These are phyloP conservation scores for Acacia melanoxylon DNA, from an alignment of 306 rosid genomes.

Conservation along the genomic window DNA sequence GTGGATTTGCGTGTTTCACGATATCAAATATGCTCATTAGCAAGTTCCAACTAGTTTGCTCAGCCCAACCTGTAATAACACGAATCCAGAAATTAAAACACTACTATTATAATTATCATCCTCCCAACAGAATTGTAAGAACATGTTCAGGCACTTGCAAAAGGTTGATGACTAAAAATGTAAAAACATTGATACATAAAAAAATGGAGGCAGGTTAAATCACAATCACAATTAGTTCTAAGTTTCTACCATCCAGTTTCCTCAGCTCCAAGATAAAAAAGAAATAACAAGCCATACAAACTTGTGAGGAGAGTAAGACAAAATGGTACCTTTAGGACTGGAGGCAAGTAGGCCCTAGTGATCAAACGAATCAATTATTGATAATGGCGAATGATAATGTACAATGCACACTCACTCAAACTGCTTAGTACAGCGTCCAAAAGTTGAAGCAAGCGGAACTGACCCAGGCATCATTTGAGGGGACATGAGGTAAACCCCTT, in stretches of 20 bases:
- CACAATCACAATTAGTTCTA: background rate
- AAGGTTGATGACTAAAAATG: background rate
- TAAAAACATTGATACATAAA: too few species aligned
- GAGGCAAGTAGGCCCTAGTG: conserved; percentile 5
- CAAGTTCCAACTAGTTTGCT: conserved; percentile 11
- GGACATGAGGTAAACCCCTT: conserved; percentile 52
- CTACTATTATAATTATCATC: conserved; percentile 4
- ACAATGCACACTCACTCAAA: conserved; percentile 19
- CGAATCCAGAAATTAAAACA: conserved; percentile 14
- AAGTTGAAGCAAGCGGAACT: conserved; percentile 65
- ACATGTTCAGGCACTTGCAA: background rate
- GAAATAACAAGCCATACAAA: background rate
- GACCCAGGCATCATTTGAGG: conserved; percentile 58
- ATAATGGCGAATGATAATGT: background rate
- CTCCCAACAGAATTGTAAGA: background rate
- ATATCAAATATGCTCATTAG: conserved; percentile 1
- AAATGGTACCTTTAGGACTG: conserved; percentile 11
- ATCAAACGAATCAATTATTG: conserved; percentile 11
- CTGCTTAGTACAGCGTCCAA: conserved; percentile 54
- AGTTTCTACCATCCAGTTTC: background rate
- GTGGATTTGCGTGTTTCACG: background rate
- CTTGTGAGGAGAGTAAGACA: background rate
- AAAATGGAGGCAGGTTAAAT: background rate
- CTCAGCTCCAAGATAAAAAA: background rate
- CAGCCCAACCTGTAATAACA: background rate